Base-by-base conservation (phyloP, 2,329 filamentous ascomycete species). In the Ceratocystis ficicola region DNA sequence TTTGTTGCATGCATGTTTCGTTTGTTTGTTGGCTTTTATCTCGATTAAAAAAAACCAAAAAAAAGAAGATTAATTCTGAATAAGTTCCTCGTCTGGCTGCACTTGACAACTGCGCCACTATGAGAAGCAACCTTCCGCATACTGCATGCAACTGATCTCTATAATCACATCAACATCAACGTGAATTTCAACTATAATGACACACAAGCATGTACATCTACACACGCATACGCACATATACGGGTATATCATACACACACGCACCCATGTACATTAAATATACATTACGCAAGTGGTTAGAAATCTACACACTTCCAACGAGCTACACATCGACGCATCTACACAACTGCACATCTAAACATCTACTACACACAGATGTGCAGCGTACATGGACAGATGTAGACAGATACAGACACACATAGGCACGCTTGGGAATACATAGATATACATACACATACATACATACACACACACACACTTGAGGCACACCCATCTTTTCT, bases 31-130 rank as follows among this genome's bases (percentile, higher is more conserved):
- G 8, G 22, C 2, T 28, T 30, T 41, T 41, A 25, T 12, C 52
- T 30, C 22, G 22, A 57, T 57, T 41, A 41, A 15, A 12, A 41
- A 4, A 10, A 36, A 10, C 3, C 12, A 12, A 41, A 41, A 41
- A 36, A 57, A 57, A 57, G 10, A 57, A n/a, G 28, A 30, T 28
- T 5, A 28, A 57, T 28, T 32, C n/a, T 2, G 17, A 28, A n/a
- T 10, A 17, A 32, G 12, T 3, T 30, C 25, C 52, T 28, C 17
- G 52, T 32, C 52, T 57, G 52, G 28, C 52, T 57, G 52, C 52
- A 57, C 52, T 30, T 57, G 52, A 57, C 52, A 57, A 57, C 52
- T 57, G 52, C 52, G 52, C 52, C 52, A 57, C 52, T 32, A 28
- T 4, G 28, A 57, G 30, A 57, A 57, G 52, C 52, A 57, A 57